Conservation (phyloP, 1,284 basidiomycete species). For the Stygiomarasmius scandens region DNA sequence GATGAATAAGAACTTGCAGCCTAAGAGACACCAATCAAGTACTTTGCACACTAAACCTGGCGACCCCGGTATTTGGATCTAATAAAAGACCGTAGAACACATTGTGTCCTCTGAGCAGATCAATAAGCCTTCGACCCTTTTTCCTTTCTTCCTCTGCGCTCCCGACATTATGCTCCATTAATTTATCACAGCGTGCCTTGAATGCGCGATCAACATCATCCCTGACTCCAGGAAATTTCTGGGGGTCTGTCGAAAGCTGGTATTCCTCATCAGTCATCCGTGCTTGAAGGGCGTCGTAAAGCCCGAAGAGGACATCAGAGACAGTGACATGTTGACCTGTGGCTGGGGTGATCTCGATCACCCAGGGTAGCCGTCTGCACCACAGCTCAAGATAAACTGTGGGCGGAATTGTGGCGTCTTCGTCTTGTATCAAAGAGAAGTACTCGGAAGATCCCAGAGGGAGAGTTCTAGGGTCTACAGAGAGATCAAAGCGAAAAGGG, state of each 20-base stretch:
- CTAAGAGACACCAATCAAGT: not conserved
- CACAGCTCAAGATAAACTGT: not conserved
- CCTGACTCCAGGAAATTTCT: not conserved
- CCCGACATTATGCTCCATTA: constrained; percentile 3
- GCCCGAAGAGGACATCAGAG: not conserved
- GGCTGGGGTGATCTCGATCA: not conserved
- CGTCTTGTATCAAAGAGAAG: not conserved
- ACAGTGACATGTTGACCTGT: constrained; percentile 1
- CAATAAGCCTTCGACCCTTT: not conserved
- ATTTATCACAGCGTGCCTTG: constrained; percentile 1
- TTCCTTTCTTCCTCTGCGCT: not conserved
- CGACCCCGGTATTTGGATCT: not conserved
- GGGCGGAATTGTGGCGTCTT: constrained; percentile 1
- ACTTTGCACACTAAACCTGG: not conserved
- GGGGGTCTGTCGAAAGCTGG: not conserved
- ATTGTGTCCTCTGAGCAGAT: not conserved
- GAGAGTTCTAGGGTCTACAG: not conserved
- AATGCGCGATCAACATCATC: not conserved
- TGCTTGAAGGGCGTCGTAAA: constrained; percentile 1
- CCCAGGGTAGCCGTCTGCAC: not conserved
- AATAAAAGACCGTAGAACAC: constrained; percentile 6
- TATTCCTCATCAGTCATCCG: not conserved
- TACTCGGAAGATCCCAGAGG: not conserved
- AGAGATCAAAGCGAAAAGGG: constrained; percentile 2
- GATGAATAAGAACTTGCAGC: too few relatives aligned